Evolutionary conservation across 2,329 filamentous ascomycete species (phyloP), one percentile per base, ranked within the genome.

Genomic region (Ceratocystis albifundus): DNA sequence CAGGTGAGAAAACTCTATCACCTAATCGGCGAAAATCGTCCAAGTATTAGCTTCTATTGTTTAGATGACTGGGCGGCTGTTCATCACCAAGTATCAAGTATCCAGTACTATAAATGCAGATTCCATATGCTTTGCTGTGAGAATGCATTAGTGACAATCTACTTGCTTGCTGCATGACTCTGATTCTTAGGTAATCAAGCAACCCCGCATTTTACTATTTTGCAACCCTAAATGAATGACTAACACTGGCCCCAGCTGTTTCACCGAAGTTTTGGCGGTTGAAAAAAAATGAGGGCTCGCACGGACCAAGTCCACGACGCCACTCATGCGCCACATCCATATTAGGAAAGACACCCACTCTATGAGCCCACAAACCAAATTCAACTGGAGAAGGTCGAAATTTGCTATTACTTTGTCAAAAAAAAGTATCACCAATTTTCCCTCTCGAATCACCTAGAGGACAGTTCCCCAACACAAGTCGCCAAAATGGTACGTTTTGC

Each of bases 401-500:
- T 77, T 74, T 71, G 67, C 70, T 70, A 71, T 69, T 70, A 70
- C 71, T 71, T 71, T 68, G 73, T 22, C 46, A 53, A 61, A 64
- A 61, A 64, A 62, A 64, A 66, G 48, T 68, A 68, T 68, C 64
- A 66, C 66, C 72, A 75, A 74, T 73, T 75, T 75, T 71, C 72
- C 75, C 77, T 77, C 75, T 75, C 74, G 75, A 76, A 75, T 75
- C 73, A 74, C 73, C 74, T 72, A 74, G 72, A 77, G 76, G 75
- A 74, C 75, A 76, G 73, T 69, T 75, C 70, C 74, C 75, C 73
- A 76, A 72, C 73, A 76, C 77, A 64, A 68, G 59, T 66, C 77
- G 78, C 76, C 78, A 80, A 79, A 75, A 80, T 80, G 78, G 78
- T 77, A 76, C 69, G 76, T 76, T 71, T 71, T 66, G 28, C 62